Base-by-base conservation (phyloP, 1,284 basidiomycete species). In the Xanthoconium separans region DNA sequence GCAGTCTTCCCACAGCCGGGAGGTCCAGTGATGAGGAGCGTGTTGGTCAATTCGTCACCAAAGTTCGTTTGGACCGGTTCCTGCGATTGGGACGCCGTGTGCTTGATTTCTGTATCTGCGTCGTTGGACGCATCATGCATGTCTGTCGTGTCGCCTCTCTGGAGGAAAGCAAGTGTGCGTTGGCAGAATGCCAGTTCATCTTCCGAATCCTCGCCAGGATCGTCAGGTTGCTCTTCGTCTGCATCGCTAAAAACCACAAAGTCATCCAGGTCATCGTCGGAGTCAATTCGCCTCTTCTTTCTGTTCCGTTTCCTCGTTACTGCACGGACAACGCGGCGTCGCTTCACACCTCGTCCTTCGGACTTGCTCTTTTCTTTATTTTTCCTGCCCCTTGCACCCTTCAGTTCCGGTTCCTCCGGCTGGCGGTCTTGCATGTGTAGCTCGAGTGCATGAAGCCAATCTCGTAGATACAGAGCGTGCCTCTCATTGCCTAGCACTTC, bases 1-100 rank as follows among this genome's bases (percentile, higher is more conserved):
- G 93, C 89, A 5, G 94, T 95, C 75, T 99, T 99, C 27, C 97
- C 97, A 44, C 80, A 81, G 1, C 96, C 97, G 24, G 81, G 73
- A 0, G 93, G 92, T 0, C 97, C 97, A 22, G 76, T 66, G 27
- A 99, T 80, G 3, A 99, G 74, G 51, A 98, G 89, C 0, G 92
- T 88, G 69, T 96, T 98, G 42, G 85, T 85, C 22, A 97, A 75
- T 45, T 76, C 72, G 43, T 76, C 72, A 50, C 76, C 72, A 61
- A 81, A 79, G 55, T 64, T 54, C 18, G 56, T 49, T 41, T 58
- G 58, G 34, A 43, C 31, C 34, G 41, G 41, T n/a, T 49, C 55
- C 30, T 47, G 53, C 37, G 18, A 24, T 49, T 36, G 55, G 11
- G 50, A 37, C 34, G 44, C 44, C 46, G 46, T 53, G 47, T 57